Base-by-base conservation (phyloP, 495 filamentous ascomycete genomes). In the Penicillium maclennaniae region DNA sequence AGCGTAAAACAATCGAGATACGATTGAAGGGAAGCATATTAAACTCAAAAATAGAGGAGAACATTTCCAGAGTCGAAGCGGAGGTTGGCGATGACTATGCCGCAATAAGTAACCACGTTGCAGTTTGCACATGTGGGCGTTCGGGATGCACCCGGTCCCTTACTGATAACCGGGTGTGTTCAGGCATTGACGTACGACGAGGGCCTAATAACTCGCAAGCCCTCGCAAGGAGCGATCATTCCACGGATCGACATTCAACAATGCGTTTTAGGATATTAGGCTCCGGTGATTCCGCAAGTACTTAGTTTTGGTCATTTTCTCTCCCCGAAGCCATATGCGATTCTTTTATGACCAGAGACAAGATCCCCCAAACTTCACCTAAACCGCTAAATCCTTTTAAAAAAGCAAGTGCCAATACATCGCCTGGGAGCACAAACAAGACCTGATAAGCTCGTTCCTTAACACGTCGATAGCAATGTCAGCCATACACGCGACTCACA, bases 101-200 rank as follows among this genome's bases (percentile, higher is more conserved):
- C 31, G 8, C 9, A 34, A 14, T 12, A 12, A 34, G 31, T 34
- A 34, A 34, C 10, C 31, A 34, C 31, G 27, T 1, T 31, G 31
- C 31, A 38, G 31, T 26, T 37, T 34, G 12, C n/a, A 9, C 45
- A 44, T 25, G 14, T 44, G 42, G 20, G 6, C 37, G 1, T 26
- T 46, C 58, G 58, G 58, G 37, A 61, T 49, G 44, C 52, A 54
- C 55, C 61, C 58, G 54, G 37, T 1, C 21, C 23, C 2, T 7
- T 17, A 23, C 9, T 9, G 41, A 17, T 23, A 40, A 23, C 36
- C 61, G 61, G 61, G 58, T 59, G 48, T 41, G 49, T 59, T 17
- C 61, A 58, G 61, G 47, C 20, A 39, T 64, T 56, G 58, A 52
- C 59, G 60, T 53, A 53, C 38, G 27, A 38, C 28, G 27, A 51